Evolutionary conservation across 2,329 filamentous ascomycete genomes (phyloP), one percentile per base, ranked within the genome.

Genomic region (Sclerotiophoma versabilis): DNA sequence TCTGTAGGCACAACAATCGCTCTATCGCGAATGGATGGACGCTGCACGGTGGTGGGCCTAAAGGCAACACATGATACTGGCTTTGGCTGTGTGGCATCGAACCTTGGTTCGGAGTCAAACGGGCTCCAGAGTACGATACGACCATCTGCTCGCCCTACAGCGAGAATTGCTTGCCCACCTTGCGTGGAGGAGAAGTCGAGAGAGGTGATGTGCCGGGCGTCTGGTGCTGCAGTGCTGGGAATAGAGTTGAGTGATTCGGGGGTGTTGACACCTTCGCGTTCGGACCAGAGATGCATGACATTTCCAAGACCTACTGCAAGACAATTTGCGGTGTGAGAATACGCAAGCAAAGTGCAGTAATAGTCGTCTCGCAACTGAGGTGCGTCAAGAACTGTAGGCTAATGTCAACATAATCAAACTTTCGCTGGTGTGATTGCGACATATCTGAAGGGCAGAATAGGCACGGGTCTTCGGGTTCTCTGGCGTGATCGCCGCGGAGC

Each of bases 331-430:
- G 85, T 89, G 33, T 83, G 75, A 0, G 89, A 96, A 73, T 96
- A 98, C 9, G 95, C 92, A 48, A 99, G 81, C 2, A 93, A 83
- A 0, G 93, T 95, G 76, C 92, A 97, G 73, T 99, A 99, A 73
- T 93, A 99, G 74, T 99, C 93, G 66, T 98, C 92, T 51, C 92
- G 87, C n/a, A 98, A 80, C 45, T 87, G 85, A 2, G 93, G 92
- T 8, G 93, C 93, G 76, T 97, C 92, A 5, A 99, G 82, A 6
- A 97, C 90, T 77, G 87, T 89, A 58, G 9, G n/a, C 15, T 20
- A 2, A 14, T 53, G 67, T 81, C 50, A 82, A 70, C 27, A 56
- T 36, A 48, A 15, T 30, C 5, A 27, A 25, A 49, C 39, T 23
- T 11, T 14, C 19, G 17, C 10, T 23, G n/a, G 25, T 19, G 10